phyloP scores from a whole-genome alignment of 768 basidiomycete species.

The Nevesoporus exiguus region DNA sequence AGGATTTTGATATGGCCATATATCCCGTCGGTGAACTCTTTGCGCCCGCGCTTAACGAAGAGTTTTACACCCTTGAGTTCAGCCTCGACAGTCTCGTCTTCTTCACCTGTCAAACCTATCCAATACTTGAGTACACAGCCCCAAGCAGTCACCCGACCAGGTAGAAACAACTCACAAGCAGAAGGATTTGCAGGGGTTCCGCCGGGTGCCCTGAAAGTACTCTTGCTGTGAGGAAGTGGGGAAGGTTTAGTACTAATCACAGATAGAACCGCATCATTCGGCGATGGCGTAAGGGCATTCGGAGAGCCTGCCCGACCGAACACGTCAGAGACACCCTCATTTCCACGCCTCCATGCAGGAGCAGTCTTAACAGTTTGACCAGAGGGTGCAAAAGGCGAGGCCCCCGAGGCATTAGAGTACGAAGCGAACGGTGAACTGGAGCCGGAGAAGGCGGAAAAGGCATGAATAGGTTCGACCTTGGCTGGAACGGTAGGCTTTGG shows the following conservation, averaged over 20 bases:
- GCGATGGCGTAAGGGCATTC: constrained; percentile 17
- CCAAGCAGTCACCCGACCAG: background rate
- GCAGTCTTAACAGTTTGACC: constrained; percentile 12
- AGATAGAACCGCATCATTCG: constrained; percentile 14
- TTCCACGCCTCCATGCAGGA: constrained; percentile 28
- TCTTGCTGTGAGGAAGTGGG: background rate
- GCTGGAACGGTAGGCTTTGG: constrained; percentile 8
- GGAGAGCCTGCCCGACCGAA: constrained; percentile 4
- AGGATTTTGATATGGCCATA: constrained; percentile 60
- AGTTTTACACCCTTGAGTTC: constrained; percentile 63
- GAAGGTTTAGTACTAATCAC: background rate
- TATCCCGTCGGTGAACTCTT: constrained; percentile 58
- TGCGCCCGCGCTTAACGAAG: constrained; percentile 37
- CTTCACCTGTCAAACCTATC: constrained; percentile 55
- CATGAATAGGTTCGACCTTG: constrained; percentile 15
- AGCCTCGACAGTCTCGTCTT: constrained; percentile 52
- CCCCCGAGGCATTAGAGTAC: constrained; percentile 24
- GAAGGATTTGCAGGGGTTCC: constrained; percentile 9
- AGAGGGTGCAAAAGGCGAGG: constrained; percentile 23
- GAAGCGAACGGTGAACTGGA: constrained; percentile 35
- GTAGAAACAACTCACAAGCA: constrained; percentile 15
- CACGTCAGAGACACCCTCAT: constrained; percentile 5
- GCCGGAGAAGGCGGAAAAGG: constrained; percentile 41
- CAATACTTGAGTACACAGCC: background rate
- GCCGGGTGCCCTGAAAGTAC: background rate